phyloP scores from a whole-genome alignment of 1,284 basidiomycete species.

The Chalciporus sp. region DNA sequence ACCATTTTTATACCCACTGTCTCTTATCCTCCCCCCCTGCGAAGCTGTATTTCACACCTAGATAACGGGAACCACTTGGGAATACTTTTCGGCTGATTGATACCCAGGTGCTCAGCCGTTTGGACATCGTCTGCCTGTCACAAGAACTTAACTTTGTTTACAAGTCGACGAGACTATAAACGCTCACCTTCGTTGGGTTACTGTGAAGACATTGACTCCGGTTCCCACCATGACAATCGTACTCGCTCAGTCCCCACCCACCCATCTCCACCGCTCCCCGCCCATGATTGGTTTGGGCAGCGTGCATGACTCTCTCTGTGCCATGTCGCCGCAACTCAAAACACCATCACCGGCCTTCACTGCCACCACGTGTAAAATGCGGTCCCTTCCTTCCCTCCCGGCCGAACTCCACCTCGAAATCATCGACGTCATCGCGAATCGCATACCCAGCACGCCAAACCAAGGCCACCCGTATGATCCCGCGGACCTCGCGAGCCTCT shows the following conservation, averaged over 20 bases:
- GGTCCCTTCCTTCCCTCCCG: conserved; percentile 22
- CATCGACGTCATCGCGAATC: conserved; percentile 27
- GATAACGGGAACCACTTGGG: neutral
- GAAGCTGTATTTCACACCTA: conserved; percentile 1
- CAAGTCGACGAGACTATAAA: conserved; percentile 7
- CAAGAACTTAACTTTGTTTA: neutral
- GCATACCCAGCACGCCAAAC: conserved; percentile 12
- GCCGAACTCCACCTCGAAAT: conserved; percentile 35
- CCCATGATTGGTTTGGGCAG: conserved; percentile 1
- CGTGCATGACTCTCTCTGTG: neutral
- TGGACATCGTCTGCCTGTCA: conserved; percentile 1
- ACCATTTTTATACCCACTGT: conserved; percentile 1
- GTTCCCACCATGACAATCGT: conserved; percentile 17
- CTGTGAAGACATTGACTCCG: neutral
- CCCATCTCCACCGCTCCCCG: conserved; percentile 4
- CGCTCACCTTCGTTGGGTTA: conserved; percentile 10
- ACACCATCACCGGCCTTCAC: neutral
- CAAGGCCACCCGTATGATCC: conserved; percentile 19
- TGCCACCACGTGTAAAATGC: conserved; percentile 7
- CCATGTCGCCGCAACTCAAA: neutral
- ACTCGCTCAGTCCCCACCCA: conserved; percentile 9
- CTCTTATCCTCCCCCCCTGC: neutral
- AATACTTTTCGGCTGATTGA: conserved; percentile 8
- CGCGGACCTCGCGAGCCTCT: conserved; percentile 28
- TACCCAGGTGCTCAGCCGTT: conserved; percentile 5